phyloP scores from a whole-genome alignment of 2,329 filamentous ascomycete genomes.

The Chalaropsis ovoidea region DNA sequence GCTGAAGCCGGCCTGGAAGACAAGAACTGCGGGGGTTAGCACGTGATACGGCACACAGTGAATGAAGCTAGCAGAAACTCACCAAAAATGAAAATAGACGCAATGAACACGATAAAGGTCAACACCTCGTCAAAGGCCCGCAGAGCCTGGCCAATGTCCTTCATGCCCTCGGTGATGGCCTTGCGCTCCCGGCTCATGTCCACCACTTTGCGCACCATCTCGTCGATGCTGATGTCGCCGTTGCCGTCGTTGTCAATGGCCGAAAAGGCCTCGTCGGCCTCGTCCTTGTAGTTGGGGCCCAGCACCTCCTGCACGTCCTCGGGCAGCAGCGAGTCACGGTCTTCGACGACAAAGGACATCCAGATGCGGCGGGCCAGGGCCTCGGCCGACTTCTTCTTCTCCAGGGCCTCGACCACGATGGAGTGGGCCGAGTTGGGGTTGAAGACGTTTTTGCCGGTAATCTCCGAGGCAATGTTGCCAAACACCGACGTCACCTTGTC shows the following conservation, averaged over 20 bases:
- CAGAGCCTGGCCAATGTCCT: conserved; percentile 92
- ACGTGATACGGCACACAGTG: not conserved
- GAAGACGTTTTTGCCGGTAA: conserved; percentile 91
- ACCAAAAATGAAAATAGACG: conserved; percentile 69
- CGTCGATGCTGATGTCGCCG: conserved; percentile 86
- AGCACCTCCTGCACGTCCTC: conserved; percentile 87
- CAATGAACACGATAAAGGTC: conserved; percentile 66
- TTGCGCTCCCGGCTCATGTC: conserved; percentile 80
- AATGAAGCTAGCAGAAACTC: conserved; percentile 38
- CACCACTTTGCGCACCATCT: conserved; percentile 81
- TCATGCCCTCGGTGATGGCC: conserved; percentile 84
- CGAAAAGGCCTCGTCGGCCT: conserved; percentile 77
- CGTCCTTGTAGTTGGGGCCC: conserved; percentile 58
- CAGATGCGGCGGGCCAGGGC: conserved; percentile 90
- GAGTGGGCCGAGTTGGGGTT: conserved; percentile 86
- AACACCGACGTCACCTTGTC: conserved; percentile 91
- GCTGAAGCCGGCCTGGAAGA: conserved; percentile 77
- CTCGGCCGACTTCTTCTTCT: conserved; percentile 73
- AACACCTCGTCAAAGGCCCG: conserved; percentile 81
- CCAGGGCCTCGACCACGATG: conserved; percentile 77
- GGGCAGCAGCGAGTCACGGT: conserved; percentile 62
- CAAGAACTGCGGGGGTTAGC: conserved; percentile 50
- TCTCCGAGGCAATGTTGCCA: conserved; percentile 85
- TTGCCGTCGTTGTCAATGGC: conserved; percentile 79
- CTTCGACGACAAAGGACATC: conserved; percentile 96